Evolutionary conservation across 2,329 filamentous ascomycete genomes (phyloP).

Genomic region (Fusarium sulawesiense): DNA sequence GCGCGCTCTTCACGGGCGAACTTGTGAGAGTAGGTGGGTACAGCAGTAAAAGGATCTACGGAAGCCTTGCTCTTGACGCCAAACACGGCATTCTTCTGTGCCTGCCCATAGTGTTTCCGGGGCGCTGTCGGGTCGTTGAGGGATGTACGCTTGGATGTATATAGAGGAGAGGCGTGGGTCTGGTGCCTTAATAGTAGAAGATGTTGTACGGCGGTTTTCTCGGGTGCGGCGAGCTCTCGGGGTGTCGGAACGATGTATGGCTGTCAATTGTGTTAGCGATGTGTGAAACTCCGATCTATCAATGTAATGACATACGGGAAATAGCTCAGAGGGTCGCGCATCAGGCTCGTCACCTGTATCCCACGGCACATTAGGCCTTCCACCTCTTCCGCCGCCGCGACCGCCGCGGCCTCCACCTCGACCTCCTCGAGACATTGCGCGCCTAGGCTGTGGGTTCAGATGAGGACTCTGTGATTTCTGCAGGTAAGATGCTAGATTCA

Average conservation of each 20-base stretch:
- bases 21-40: conserved; percentile 68
- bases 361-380: conserved; percentile 63
- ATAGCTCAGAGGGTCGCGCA: conserved; percentile 68
- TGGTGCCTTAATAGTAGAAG: conserved; percentile 68
- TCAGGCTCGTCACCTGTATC: conserved; percentile 66
- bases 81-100: conserved; percentile 69
- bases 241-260: conserved; percentile 62
- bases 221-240: conserved; percentile 56
- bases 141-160: conserved; percentile 64
- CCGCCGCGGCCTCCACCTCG: conserved; percentile 64
- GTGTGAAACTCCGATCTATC: neutral
- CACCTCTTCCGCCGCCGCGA: conserved; percentile 60
- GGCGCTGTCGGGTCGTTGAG: conserved; percentile 55
- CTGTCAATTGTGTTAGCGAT: conserved; percentile 48
- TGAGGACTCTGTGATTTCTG: neutral
- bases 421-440: conserved; percentile 64
- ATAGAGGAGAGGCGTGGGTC: conserved; percentile 65
- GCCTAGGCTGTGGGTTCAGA: neutral
- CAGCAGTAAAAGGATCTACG: conserved; percentile 67
- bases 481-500: too few relatives aligned
- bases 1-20: conserved; percentile 64
- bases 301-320: conserved; percentile 58
- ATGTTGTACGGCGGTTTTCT: conserved; percentile 61
- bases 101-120: conserved; percentile 63
- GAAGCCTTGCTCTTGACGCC: conserved; percentile 66